Base-by-base conservation (phyloP, 371 early-diverging fungal genomes). In the Nematocida major region DNA sequence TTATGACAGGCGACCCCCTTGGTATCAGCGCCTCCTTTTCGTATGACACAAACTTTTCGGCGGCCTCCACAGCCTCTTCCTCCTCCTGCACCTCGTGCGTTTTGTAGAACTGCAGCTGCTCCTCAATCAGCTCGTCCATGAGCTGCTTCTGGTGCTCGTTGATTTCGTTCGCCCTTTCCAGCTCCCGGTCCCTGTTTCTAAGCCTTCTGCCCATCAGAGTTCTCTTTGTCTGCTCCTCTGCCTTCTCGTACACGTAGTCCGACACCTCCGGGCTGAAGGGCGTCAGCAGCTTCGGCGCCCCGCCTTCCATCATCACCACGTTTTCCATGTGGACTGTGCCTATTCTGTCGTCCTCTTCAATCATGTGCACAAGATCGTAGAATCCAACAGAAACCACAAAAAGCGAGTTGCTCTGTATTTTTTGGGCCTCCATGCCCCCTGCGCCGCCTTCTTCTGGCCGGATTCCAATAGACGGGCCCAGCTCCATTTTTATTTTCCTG, bases 1-100 rank as follows among this genome's bases (percentile, higher is more conserved):
- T 73, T 26, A 90, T 81, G 80, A 97, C 92, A 87, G 91, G 78
- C 4, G 42, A 53, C 5, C 49, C 68, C 45, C 81, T 38, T n/a
- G 82, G 79, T 2, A 85, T 53, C 26, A 61, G 59, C 11, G 59
- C 62, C 30, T 84, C 84, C 73, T 83, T 83, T 54, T 67, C 36
- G 69, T 85, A 85, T 2, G 77, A 34, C 2, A 48, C 51, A 15
- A 28, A 24, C 48, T 63, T 66, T 43, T 66, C 51, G 38, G 36
- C 62, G 3, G n/a, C 47, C n/a, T 63, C 69, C 32, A 79, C 68
- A 43, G 57, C 62, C 28, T 26, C 11, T 13, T 67, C 67, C 4
- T 45, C 53, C 3, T 54, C 59, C 43, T 22, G 59, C 34, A 36
- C 57, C 22, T 68, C 66, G 42, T 80, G 30, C 36, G 47, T 66